phyloP scores from a whole-genome alignment of 257 asterid genomes.

The Solanum gracilifrons region DNA sequence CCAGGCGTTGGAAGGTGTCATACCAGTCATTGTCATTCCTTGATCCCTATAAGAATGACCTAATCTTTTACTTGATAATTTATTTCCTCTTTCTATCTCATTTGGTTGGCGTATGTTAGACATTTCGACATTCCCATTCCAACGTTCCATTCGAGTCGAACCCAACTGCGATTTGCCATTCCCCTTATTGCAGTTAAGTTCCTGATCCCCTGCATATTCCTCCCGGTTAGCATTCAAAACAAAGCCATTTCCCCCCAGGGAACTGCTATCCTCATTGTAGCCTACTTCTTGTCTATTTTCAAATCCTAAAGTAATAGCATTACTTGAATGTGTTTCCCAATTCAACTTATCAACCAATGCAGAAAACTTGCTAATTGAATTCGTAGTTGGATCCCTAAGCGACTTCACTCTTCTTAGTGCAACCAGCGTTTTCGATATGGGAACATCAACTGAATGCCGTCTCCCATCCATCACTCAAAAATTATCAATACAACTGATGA shows the following conservation, averaged over 20 bases:
- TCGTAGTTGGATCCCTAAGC: slow-evolving; percentile 82
- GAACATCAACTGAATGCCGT: slow-evolving; percentile 81
- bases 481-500: neutral
- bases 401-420: slow-evolving; percentile 88
- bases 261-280: neutral
- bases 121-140: slow-evolving; percentile 8
- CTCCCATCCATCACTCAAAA: slow-evolving; percentile 59
- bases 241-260: slow-evolving; percentile 2
- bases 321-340: slow-evolving; percentile 60
- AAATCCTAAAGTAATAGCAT: slow-evolving; percentile 41
- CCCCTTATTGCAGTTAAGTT: slow-evolving; percentile 15
- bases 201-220: slow-evolving; percentile 19
- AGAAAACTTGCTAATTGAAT: slow-evolving; percentile 52
- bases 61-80: slow-evolving; percentile 20
- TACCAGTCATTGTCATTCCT: slow-evolving; percentile 15
- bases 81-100: slow-evolving; percentile 10
- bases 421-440: slow-evolving; percentile 55
- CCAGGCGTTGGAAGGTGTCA: slow-evolving; percentile 14
- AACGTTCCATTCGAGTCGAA: neutral
- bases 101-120: slow-evolving; percentile 4
- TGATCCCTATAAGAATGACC: slow-evolving; percentile 21
- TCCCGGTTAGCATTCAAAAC: slow-evolving; percentile 5
- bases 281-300: slow-evolving; percentile 13
- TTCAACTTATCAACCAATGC: slow-evolving; percentile 42
- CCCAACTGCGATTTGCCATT: slow-evolving; percentile 6